Evolutionary conservation across 176 grass and related monocot genomes (phyloP).

Genomic region (Oryza officinalis): DNA sequence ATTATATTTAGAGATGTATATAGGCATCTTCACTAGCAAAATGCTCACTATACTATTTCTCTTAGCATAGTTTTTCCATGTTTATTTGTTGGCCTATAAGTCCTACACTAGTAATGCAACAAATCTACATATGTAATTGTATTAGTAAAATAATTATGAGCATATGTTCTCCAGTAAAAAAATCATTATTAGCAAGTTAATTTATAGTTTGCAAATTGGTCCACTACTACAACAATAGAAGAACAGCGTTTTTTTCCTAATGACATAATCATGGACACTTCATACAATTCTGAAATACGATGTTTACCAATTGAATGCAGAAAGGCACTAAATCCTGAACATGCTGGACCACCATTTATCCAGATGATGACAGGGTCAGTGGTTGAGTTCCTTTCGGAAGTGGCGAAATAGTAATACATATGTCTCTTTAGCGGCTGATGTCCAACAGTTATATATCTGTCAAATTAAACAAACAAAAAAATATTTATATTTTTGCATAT

Average conservation of each 20-base stretch:
- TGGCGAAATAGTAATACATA: constrained; percentile 61
- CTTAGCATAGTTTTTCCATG: neutral
- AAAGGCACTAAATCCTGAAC: constrained; percentile 54
- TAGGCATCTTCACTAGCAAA: neutral
- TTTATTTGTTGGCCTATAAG: neutral
- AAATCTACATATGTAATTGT: neutral
- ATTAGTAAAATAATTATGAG: neutral
- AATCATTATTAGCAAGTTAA: neutral
- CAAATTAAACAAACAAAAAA: neutral
- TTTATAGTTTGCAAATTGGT: neutral
- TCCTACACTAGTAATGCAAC: neutral
- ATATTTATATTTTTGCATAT: neutral
- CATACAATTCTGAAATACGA: neutral
- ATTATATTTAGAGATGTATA: neutral
- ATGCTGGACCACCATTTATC: constrained; percentile 73
- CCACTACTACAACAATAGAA: no score
- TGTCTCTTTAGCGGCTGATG: constrained; percentile 41
- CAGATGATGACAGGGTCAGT: constrained; percentile 58
- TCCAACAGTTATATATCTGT: constrained; percentile 58
- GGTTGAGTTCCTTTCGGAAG: constrained; percentile 60
- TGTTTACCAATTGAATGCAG: constrained; percentile 47
- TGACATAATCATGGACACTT: neutral
- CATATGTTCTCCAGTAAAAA: neutral
- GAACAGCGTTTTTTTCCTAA: neutral
- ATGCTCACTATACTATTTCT: neutral